Percentiles rank a stretch among this genome's conserved stretches.
Evolutionary conservation across 1,284 basidiomycete genomes (phyloP).

Genomic region (Cutaneotrichosporon dermatis): DNA sequence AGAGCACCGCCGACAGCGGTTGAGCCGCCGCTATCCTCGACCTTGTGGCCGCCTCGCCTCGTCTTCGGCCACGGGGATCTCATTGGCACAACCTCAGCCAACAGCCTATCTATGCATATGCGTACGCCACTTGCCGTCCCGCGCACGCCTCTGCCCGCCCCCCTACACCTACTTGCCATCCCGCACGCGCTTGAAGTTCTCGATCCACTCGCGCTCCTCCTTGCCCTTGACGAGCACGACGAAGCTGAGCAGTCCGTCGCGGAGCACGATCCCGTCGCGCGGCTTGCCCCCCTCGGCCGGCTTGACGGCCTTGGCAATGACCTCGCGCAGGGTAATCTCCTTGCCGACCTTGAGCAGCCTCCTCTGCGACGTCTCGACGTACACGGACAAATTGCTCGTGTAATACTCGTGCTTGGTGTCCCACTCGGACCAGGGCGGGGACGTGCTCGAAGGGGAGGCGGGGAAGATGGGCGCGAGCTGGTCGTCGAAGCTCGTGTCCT

Average conservation of each 20-base stretch:
- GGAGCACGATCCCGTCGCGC: slow-evolving; percentile 75
- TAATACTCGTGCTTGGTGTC: slow-evolving; percentile 71
- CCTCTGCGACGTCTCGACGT: slow-evolving; percentile 71
- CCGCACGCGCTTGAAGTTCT: slow-evolving; percentile 67
- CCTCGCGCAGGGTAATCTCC: slow-evolving; percentile 75
- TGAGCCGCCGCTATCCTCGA: too few species aligned
- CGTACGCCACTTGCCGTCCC: too few species aligned
- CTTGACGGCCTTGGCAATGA: slow-evolving; percentile 58
- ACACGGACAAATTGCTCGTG: slow-evolving; percentile 65
- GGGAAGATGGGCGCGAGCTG: slow-evolving; percentile 83
- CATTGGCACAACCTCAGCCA: too few species aligned
- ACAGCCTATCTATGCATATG: too few species aligned
- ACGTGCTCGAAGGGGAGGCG: slow-evolving; percentile 11
- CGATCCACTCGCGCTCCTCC: slow-evolving; percentile 80
- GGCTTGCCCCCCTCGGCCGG: slow-evolving; percentile 55
- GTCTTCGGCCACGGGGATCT: too few species aligned
- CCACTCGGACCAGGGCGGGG: slow-evolving; percentile 62
- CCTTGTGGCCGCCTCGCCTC: too few species aligned
- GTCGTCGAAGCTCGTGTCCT: slow-evolving; percentile 73
- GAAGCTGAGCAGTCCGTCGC: slow-evolving; percentile 80
- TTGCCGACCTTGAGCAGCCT: slow-evolving; percentile 83
- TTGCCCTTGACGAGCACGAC: slow-evolving; percentile 76
- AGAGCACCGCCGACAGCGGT: too few species aligned
- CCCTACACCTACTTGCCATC: slow-evolving; percentile 13
- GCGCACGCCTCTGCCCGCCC: too few species aligned